These are phyloP conservation scores for Hypoxylon sp. DNA, from an alignment of 2,329 filamentous ascomycete genomes.

Conservation along the genomic window DNA sequence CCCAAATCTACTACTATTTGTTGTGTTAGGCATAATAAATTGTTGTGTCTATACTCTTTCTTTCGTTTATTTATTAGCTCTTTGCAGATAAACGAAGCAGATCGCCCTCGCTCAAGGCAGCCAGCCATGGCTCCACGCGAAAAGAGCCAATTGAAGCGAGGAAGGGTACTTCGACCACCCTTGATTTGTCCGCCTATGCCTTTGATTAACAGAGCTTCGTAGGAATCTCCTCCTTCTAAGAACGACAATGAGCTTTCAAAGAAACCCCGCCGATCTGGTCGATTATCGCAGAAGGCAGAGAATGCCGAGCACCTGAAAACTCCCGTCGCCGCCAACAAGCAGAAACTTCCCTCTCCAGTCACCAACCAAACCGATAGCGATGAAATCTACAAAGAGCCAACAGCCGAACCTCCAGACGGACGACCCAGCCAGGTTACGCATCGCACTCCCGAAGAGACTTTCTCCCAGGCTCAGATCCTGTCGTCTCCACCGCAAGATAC, in stretches of 20 bases:
- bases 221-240: conserved; percentile 68
- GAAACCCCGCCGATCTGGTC: conserved; percentile 85
- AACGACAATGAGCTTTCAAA: conserved; percentile 76
- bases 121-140: conserved; percentile 73
- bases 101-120: conserved; percentile 33
- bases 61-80: conserved; percentile 5
- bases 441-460: conserved; percentile 64
- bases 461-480: conserved; percentile 62
- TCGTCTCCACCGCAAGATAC: conserved; percentile 76
- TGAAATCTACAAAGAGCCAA: conserved; percentile 75
- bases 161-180: conserved; percentile 68
- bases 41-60: conserved; percentile 7
- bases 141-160: conserved; percentile 89
- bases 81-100: conserved; percentile 14
- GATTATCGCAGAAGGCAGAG: conserved; percentile 70
- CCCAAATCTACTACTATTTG: conserved; percentile 1
- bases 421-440: conserved; percentile 69
- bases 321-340: conserved; percentile 70
- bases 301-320: conserved; percentile 64
- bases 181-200: conserved; percentile 7
- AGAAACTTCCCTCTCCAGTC: conserved; percentile 85
- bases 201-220: conserved; percentile 43
- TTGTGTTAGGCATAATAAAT: conserved; percentile 10
- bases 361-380: conserved; percentile 73
- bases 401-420: conserved; percentile 77